Evolutionary conservation across 306 rosid species (phyloP), one percentile per base, ranked within the genome.

Genomic region (Sesbania bispinosa): DNA sequence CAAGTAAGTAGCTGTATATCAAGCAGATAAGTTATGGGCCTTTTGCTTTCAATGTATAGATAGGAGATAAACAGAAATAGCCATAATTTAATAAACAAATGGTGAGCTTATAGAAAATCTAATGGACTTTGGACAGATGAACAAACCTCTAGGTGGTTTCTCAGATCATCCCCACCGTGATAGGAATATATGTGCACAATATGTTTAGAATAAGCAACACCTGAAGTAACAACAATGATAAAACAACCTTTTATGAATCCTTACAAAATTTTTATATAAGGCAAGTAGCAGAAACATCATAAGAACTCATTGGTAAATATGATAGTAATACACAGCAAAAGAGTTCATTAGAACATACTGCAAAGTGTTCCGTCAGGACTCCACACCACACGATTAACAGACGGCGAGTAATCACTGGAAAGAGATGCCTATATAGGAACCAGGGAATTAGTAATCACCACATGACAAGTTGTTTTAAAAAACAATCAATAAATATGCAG

Each of bases 181-280:
- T 92, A 95, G 57, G 97, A 81, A 73, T 89, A 95, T 76, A 95
- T 61, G 82, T 95, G 99, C 74, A 95, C 99, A 57, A 95, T 85
- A 77, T 92, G 86, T 89, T 88, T 95, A 54, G 99, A 89, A 88
- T 91, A 95, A 62, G 99, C 99, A 83, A 95, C 97, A 74, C 99
- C 99, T 95, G 88, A 77, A 85, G 66, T 19, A 61, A 74, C 60
- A 68, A 66, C 29, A 46, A 75, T 61, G 27, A 75, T 64, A 71
- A 71, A 67, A 77, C 72, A 47, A 54, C 57, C 41, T 60, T n/a
- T 52, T 6, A 30, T 39, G 16, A 36, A 27, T 35, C 47, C 27
- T 39, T 4, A 69, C 26, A 71, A 58, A n/a, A 29, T 14, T 16
- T 9, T 48, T 51, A 13, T 33, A 48, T 16, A 45, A 74, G 32